phyloP scores from a whole-genome alignment of 169 alveolate genomes.

The Eimeria falciformis region DNA sequence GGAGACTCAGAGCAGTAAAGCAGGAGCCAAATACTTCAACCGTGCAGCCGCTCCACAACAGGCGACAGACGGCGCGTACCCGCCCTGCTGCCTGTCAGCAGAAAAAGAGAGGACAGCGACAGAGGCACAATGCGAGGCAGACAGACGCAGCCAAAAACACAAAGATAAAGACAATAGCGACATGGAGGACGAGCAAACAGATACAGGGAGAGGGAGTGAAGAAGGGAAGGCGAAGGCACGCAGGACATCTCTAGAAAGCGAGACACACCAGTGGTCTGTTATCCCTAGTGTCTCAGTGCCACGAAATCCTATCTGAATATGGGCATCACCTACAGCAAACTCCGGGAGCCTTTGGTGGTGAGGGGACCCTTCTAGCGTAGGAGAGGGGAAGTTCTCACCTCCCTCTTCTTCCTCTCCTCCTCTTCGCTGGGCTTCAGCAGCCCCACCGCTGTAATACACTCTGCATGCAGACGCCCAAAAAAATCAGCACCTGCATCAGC shows the following conservation, averaged over 20 bases:
- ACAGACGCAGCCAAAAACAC: not conserved
- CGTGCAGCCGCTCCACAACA: not conserved
- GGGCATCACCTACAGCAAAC: too few relatives aligned
- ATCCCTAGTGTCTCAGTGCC: too few relatives aligned
- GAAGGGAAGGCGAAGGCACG: too few relatives aligned
- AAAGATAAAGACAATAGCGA: not conserved
- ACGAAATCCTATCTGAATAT: too few relatives aligned
- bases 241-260: too few relatives aligned
- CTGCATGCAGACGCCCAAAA: conserved; percentile 36
- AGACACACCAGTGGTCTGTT: too few relatives aligned
- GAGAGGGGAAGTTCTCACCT: not conserved
- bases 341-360: too few relatives aligned
- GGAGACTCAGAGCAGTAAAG: not conserved
- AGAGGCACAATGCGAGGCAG: not conserved
- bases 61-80: not conserved
- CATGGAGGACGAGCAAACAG: not conserved
- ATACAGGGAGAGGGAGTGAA: not conserved
- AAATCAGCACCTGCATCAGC: conserved; percentile 50
- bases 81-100: conserved; percentile 63
- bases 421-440: conserved; percentile 42
- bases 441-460: not conserved
- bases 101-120: not conserved
- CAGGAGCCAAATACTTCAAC: conserved; percentile 28
- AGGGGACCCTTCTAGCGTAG: too few relatives aligned
- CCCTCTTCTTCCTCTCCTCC: conserved; percentile 14